These are phyloP conservation scores for Begonia peltatifolia DNA, from an alignment of 306 rosid species.

Conservation along the genomic window DNA sequence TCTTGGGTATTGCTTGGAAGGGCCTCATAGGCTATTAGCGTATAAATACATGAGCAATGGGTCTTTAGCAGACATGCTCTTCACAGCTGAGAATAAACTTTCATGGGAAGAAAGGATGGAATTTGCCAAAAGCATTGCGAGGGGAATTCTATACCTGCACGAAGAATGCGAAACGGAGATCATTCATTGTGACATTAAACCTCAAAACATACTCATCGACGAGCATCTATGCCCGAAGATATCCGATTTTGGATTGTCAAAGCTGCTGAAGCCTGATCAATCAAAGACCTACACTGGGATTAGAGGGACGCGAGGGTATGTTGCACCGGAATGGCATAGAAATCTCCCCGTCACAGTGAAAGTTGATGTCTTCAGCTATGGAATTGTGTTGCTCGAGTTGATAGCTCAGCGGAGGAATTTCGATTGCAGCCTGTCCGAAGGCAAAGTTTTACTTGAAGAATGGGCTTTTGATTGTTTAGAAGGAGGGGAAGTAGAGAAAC, in stretches of 20 bases:
- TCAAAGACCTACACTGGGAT: slow-evolving; percentile 15
- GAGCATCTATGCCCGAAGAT: slow-evolving; percentile 8
- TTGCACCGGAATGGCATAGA: slow-evolving; percentile 19
- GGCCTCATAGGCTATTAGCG: slow-evolving; percentile 11
- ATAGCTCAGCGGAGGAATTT: slow-evolving; percentile 10
- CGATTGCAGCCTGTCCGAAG: slow-evolving; percentile 3
- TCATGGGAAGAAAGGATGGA: slow-evolving; percentile 13
- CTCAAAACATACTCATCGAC: slow-evolving; percentile 24
- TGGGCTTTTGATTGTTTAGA: slow-evolving; percentile 6
- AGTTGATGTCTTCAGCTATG: slow-evolving; percentile 23
- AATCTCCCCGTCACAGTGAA: slow-evolving; percentile 9
- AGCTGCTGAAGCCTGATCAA: slow-evolving; percentile 16
- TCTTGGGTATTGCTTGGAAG: slow-evolving; percentile 9
- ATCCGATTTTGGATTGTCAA: slow-evolving; percentile 17
- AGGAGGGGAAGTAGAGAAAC: slow-evolving; percentile 6
- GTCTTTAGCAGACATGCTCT: slow-evolving; percentile 17
- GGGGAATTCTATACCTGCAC: slow-evolving; percentile 17
- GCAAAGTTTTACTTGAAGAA: slow-evolving; percentile 12
- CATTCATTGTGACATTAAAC: slow-evolving; percentile 23
- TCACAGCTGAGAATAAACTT: not conserved
- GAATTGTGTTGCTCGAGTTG: slow-evolving; percentile 17
- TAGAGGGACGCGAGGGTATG: slow-evolving; percentile 22
- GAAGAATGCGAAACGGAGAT: slow-evolving; percentile 16
- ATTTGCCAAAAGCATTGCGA: slow-evolving; percentile 11
- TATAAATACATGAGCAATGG: slow-evolving; percentile 16